Evolutionary conservation across 148 eudicot genomes (phyloP).

Genomic region (Camellia sinensis): DNA sequence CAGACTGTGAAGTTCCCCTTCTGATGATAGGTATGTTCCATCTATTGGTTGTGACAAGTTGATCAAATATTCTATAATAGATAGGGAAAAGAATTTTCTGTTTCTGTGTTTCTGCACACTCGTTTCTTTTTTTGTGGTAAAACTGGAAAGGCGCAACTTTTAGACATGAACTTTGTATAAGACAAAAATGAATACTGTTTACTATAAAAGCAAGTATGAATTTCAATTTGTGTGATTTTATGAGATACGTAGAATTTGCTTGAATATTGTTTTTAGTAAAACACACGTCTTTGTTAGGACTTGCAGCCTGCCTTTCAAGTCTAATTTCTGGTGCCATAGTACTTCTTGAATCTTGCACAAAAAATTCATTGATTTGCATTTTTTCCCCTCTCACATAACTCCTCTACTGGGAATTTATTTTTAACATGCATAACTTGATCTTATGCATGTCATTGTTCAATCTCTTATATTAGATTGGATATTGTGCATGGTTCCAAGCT

Average conservation of each 20-base stretch:
- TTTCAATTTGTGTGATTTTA: no score
- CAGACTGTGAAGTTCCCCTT: conserved; percentile 10
- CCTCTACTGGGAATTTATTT: not conserved
- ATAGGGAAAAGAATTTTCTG: not conserved
- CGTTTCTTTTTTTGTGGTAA: no score
- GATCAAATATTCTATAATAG: not conserved
- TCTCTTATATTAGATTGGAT: not conserved
- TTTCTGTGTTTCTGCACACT: not conserved
- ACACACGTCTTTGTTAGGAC: not conserved
- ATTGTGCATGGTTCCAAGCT: not conserved
- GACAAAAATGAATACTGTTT: no score
- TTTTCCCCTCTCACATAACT: no score
- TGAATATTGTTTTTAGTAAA: not conserved
- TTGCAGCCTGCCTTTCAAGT: not conserved
- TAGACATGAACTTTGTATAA: no score
- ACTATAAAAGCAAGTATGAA: no score
- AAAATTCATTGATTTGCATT: no score
- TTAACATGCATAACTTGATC: not conserved
- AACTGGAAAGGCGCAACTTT: no score
- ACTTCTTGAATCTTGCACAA: not conserved
- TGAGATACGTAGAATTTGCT: no score
- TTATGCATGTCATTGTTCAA: not conserved
- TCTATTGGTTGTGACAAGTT: not conserved
- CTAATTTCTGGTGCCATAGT: not conserved
- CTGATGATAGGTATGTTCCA: conserved; percentile 19